Base-by-base conservation (phyloP, 2,329 filamentous ascomycete species). In the Myriosclerotinia curreyana region DNA sequence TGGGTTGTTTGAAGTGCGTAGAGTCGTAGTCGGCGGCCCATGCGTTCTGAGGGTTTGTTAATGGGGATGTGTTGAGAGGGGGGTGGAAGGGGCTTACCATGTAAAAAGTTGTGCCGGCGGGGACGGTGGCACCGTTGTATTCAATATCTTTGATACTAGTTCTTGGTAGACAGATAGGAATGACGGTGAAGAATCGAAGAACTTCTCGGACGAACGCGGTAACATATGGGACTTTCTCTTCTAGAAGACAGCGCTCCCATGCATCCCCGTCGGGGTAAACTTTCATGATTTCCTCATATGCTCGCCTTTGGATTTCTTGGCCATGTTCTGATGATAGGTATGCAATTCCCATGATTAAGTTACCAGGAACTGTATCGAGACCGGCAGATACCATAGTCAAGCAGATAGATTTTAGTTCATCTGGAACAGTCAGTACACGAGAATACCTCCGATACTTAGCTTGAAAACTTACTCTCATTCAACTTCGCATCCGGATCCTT, bases 331-430 rank as follows among this genome's bases (percentile, higher is more conserved):
- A 86, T n/a, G 88, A 83, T 2, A 95, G 82, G 69, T 90, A 91
- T 2, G 88, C 91, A 52, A 94, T 84, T 15, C 87, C 87, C 88
- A 92, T 91, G 71, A 92, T 87, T 12, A 94, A 77, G 67, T 92
- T 93, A 14, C 86, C 89, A 0, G 91, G 89, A 1, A 95, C 87
- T 0, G 91, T 95, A 73, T 95, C 91, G 20, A 94, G 83, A 22
- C 91, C 91, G 0, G 89, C 91, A 1, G 87, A 90, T 0, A 94
- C 88, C 84, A 94, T 92, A 31, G 89, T 92, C 31, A 95, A 77
- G 73, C 90, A 91, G 69, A 95, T 91, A 3, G 88, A 90, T 75
- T 89, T 91, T 58, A 93, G 81, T 75, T 93, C 91, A 15, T 84
- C 88, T 89, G 62, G 7, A 4, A 66, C 75, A 73, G 73, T 80